Base-by-base conservation (phyloP, 192 early-diverging fungal genomes). In the Dissophora ornata region DNA sequence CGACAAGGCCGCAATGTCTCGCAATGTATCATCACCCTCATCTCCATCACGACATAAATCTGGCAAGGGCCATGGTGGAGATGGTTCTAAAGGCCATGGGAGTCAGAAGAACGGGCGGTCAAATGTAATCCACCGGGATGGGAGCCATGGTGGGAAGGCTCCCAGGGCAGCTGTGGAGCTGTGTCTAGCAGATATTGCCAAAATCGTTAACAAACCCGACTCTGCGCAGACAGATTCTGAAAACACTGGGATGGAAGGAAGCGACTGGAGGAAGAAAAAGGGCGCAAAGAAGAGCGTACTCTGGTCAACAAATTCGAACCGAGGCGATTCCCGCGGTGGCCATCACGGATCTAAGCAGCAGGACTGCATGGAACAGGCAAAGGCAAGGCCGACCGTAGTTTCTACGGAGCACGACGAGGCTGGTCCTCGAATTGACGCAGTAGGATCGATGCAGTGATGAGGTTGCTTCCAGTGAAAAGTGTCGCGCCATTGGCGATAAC, bases 261-360 rank as follows among this genome's bases (percentile, higher is more conserved):
- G 8, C 19, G 58, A 59, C 8, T 26, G 22, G 30, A 46, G 29
- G 42, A 61, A 48, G 50, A 75, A 61, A 40, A 57, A 50, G 21
- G 22, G 49, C 10, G 57, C 54, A 40, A 60, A 65, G 32, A 66
- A 55, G 33, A 74, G 49, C 33, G 62, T 75, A 36, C 28, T 75
- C 9, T 66, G 62, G 71, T 75, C 71, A 11, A 75, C 71, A 24
- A 75, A 75, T 33, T 75, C 71, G 15, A 75, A 75, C 51, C 42
- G 71, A 50, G 71, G 71, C 24, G 71, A 61, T 22, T 61, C 57
- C 4, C 50, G 50, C n/a, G 41, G 57, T 15, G 28, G 28, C 25
- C 45, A 49, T n/a, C 45, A 57, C 13, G 12, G 21, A 0, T 25
- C 46, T 16, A 56, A 36, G 50, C 28, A 32, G 24, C 18, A 22